Base-by-base conservation (phyloP, 106 monocot genomes). In the Dendrobium chrysotoxum region DNA sequence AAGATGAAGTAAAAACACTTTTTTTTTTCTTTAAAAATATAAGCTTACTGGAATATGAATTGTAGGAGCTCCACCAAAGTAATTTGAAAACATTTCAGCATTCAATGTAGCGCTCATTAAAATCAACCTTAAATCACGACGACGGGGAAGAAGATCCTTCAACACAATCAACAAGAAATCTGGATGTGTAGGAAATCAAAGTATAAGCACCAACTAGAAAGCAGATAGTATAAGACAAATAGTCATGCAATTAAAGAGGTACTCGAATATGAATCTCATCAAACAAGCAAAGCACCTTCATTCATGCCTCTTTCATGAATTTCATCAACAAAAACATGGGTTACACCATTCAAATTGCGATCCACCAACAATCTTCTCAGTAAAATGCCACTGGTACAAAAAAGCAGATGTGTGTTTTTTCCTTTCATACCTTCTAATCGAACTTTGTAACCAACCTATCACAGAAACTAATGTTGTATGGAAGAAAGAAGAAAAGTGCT, bases 271-370 rank as follows among this genome's bases (percentile, higher is more conserved):
- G 21, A 40, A 74, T 74, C 65, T 58, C 17, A 20, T 53, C 10
- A 35, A 31, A n/a, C 44, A 50, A 80, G 50, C 66, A 73, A 77
- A 85, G 23, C 40, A 99, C 99, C 99, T 95, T 99, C 99, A 88
- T 99, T 99, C 99, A 99, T 99, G 86, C 99, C 99, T 77, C 99
- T 89, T 87, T 99, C 99, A 87, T 99, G 99, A 83, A 99, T 99
- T 85, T 99, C 99, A 89, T 99, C 99, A 85, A 99, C 99, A 88
- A 99, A 99, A 82, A 99, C 99, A 90, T 99, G 99, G 54, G 99
- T 95, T 67, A 99, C 75, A 75, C 99, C 99, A 88, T 83, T 88
- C 75, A 99, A 81, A 85, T 99, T 95, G 50, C 88, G 91, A 64
- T 99, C 99, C 26, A 93, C 89, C 44, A 99, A 85, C 83, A 99